Conservation (phyloP, 202 grass and related monocot genomes). For the Zizania palustris region DNA sequence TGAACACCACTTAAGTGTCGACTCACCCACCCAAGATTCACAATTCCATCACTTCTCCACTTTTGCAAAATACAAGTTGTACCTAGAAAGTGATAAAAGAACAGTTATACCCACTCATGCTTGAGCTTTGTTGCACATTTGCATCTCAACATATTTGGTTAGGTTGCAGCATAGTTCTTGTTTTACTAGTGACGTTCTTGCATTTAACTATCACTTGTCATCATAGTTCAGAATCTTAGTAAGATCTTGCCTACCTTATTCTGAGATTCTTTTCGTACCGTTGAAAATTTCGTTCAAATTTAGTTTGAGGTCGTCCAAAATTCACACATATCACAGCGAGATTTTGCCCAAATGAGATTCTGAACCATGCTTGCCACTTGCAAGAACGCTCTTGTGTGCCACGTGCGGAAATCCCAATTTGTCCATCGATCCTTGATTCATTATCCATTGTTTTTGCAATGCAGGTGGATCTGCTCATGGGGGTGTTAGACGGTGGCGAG, state of each 20-base stretch:
- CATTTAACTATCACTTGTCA: not conserved
- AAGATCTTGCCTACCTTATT: no score
- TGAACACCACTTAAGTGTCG: not conserved
- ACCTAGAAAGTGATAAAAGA: no score
- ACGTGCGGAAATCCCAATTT: not conserved
- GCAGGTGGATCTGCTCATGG: slow-evolving; percentile 62
- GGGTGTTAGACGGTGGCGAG: slow-evolving; percentile 63
- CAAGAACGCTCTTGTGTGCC: not conserved
- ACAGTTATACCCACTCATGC: not conserved
- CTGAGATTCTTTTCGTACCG: no score
- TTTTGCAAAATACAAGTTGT: not conserved
- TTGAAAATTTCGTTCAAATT: no score
- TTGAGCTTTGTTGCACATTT: not conserved
- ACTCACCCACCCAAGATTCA: not conserved
- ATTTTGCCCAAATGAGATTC: not conserved
- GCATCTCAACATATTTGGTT: not conserved
- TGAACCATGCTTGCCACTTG: not conserved
- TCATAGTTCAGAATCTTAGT: no score
- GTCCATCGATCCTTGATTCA: not conserved
- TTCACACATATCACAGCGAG: no score
- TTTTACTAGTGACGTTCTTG: not conserved
- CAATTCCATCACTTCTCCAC: not conserved
- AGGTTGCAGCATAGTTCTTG: not conserved
- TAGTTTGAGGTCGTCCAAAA: no score
- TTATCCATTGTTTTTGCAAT: not conserved